Base-by-base conservation (phyloP, 2,329 filamentous ascomycete genomes). In the Neocucurbitaria cava region DNA sequence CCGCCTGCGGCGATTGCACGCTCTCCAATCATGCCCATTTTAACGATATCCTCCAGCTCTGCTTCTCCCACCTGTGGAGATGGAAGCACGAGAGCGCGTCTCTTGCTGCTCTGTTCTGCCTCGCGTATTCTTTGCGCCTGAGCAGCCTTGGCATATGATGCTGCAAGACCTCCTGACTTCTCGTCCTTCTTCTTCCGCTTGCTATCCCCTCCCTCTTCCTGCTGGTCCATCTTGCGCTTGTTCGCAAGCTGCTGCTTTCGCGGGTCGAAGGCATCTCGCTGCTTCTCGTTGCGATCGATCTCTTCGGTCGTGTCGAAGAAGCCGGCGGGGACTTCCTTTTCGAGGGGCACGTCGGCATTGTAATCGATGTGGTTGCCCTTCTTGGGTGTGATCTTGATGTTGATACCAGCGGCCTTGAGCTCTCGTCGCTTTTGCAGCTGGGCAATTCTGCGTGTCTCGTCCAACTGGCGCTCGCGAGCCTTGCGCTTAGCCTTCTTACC, bases 281-380 rank as follows among this genome's bases (percentile, higher is more conserved):
- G 89, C 54, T 85, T 85, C 76, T 99, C 94, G 75, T 99, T 99
- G 62, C 82, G 83, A 4, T 81, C 78, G 62, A 90, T 81, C 73
- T 99, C 95, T 13, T 97, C 92, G 3, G 82, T 82, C 0, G 95
- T 99, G 73, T 99, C 94, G 78, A 94, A 96, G 74, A 99, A 99
- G 11, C 95, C 95, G 20, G 88, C 81, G 0, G 90, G 89, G 0
- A 95, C 89, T 61, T 91, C 90, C 77, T 95, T 97, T 76, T 99
- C 95, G 63, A 99, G 98, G 0, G 95, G 95, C 62, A 99, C 96
- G 68, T 99, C 95, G 67, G 95, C 95, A 77, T 99, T 99, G 81
- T 99, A 99, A 77, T 99, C 95, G 92, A 99, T 99, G 80, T 98
- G 89, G 0, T 95, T 95, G 81, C 92, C 88, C 81, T 98, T 98